phyloP scores from a whole-genome alignment of 345 rosid species.

The Raphanus sativus region DNA sequence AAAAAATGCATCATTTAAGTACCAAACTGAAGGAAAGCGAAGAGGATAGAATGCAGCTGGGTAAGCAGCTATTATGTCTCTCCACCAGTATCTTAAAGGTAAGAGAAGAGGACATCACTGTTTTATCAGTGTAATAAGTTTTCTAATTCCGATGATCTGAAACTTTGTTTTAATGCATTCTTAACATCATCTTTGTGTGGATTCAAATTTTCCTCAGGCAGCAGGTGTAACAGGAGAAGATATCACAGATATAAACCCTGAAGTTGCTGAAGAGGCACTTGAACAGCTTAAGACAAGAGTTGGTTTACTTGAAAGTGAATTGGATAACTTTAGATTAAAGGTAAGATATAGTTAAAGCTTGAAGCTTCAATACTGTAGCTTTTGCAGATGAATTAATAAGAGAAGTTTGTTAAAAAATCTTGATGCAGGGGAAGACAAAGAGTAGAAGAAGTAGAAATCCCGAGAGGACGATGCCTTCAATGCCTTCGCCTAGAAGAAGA shows the following conservation, averaged over 20 bases:
- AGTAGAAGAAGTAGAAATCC: constrained; percentile 55
- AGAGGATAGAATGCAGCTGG: constrained; percentile 67
- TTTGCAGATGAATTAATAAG: not conserved
- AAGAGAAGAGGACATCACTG: constrained; percentile 2
- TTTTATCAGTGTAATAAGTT: not conserved
- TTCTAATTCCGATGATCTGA: not conserved
- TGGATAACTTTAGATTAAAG: constrained; percentile 59
- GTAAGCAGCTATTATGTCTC: constrained; percentile 60
- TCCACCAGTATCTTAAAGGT: constrained; percentile 78
- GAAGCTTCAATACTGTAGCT: not conserved
- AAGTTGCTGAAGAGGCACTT: constrained; percentile 77
- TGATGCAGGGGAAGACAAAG: constrained; percentile 47
- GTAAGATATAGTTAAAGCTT: constrained; percentile 30
- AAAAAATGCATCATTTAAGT: constrained; percentile 52
- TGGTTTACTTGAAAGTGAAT: constrained; percentile 61
- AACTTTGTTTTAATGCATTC: not conserved
- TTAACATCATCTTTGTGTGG: constrained; percentile 3
- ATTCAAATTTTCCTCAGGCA: constrained; percentile 26
- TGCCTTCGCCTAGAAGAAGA: constrained; percentile 45
- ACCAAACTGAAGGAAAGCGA: constrained; percentile 71
- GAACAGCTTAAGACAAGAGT: constrained; percentile 61
- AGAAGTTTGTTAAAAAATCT: not conserved
- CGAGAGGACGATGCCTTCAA: constrained; percentile 45
- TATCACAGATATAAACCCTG: constrained; percentile 55
- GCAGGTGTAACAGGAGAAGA: constrained; percentile 48